These are phyloP conservation scores for Haplosporangium gracile DNA, from an alignment of 192 early-diverging fungal genomes.

Conservation along the genomic window DNA sequence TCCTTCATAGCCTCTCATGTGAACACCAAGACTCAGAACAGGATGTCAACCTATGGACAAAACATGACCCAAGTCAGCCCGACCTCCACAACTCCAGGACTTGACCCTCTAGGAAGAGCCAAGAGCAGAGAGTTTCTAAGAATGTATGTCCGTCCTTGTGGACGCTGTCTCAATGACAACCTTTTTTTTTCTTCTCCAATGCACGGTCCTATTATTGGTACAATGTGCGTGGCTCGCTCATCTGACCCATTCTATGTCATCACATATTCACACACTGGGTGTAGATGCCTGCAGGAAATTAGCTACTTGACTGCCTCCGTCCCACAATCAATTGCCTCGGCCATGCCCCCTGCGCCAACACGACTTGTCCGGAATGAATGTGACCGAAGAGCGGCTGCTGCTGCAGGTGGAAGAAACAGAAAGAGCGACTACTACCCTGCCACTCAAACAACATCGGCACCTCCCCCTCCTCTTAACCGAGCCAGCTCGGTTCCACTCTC, in stretches of 20 bases:
- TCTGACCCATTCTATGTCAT: neutral
- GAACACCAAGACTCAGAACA: slow-evolving; percentile 29
- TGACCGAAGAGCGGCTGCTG: slow-evolving; percentile 27
- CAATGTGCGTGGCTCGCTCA: neutral
- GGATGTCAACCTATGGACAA: slow-evolving; percentile 45
- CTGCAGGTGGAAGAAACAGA: slow-evolving; percentile 27
- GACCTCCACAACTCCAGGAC: slow-evolving; percentile 36
- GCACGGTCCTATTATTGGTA: neutral
- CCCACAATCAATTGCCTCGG: slow-evolving; percentile 41
- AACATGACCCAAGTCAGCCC: slow-evolving; percentile 57
- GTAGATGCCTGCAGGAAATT: slow-evolving; percentile 72
- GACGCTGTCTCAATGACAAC: neutral
- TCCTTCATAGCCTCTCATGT: neutral
- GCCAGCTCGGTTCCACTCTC: slow-evolving; percentile 36
- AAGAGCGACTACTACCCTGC: slow-evolving; percentile 44
- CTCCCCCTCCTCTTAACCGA: slow-evolving; percentile 32
- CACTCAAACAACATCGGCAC: slow-evolving; percentile 6
- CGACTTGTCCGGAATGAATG: slow-evolving; percentile 38
- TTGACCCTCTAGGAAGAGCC: slow-evolving; percentile 67
- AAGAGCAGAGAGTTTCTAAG: slow-evolving; percentile 82
- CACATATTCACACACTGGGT: neutral
- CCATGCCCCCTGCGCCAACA: slow-evolving; percentile 34
- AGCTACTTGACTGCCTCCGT: slow-evolving; percentile 65
- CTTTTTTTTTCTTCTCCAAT: neutral
- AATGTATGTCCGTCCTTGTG: slow-evolving; percentile 62